Evolutionary conservation across 768 basidiomycete genomes (phyloP), one percentile per base, ranked within the genome.

Genomic region (Cystofilobasidium capitatum): DNA sequence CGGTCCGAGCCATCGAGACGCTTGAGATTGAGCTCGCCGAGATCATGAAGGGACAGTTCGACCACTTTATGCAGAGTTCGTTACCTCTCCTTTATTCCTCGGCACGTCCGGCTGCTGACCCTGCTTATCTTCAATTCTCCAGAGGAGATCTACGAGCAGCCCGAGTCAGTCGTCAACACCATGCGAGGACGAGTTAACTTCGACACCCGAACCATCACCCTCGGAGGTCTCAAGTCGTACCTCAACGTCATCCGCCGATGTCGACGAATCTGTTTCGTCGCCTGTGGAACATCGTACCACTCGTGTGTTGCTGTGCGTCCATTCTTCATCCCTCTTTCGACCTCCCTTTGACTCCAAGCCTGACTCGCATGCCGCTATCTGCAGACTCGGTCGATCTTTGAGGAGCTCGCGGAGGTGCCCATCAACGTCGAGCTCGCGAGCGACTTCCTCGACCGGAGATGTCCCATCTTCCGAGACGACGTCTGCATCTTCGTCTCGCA

Each of bases 141-240:
- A 55, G 51, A 99, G 81, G 96, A 99, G 79, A 97, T 97, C 73
- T 97, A 91, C 81, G 78, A 97, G 76, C 94, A 98, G 78, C 94
- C 96, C 60, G 96, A 99, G 76, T 94, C 91, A 33, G 96, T 98
- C 70, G 91, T 98, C 79, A 99, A 99, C 83, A 99, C 96, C 60
- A 99, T 99, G 96, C 89, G 96, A 84, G 96, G 96, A 69, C 91
- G 96, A 73, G 89, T 99, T 81, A 98, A 96, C 83, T 99, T 99
- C 73, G 96, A 98, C 75, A 85, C 82, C 62, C 84, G 89, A 79
- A 83, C 82, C 71, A 89, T 99, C 75, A 97, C 88, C 14, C 86
- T 99, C 49, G 96, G 96, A 76, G 96, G 96, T 44, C 82, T 99
- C 69, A 89, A 92, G 69, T 88, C 88, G 22, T 98, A 98, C 78